Conservation (phyloP, 78 protist genomes). For the Isochrysis galbana region DNA sequence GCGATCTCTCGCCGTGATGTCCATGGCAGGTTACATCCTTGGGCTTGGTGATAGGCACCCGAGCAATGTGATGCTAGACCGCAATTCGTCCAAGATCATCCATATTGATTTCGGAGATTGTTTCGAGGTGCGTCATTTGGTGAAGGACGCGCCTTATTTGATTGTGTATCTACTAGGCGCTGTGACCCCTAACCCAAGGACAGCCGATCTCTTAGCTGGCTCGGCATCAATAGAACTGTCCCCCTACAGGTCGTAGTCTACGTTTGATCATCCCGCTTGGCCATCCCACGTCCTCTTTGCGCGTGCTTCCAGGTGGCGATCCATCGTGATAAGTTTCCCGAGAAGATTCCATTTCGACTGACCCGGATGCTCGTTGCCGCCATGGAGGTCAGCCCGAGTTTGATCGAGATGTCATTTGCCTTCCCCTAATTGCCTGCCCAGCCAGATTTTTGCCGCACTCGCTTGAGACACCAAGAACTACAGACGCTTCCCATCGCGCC, state of each 20-base stretch:
- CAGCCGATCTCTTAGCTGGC: no score
- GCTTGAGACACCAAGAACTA: neutral
- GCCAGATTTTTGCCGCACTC: neutral
- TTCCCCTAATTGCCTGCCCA: no score
- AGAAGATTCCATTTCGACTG: slow-evolving; percentile 79
- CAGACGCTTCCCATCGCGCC: neutral
- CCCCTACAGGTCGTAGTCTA: neutral
- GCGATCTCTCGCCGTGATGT: slow-evolving; percentile 47
- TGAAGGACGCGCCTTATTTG: no score
- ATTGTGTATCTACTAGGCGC: slow-evolving; percentile 28
- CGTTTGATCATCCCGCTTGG: neutral
- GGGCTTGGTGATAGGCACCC: slow-evolving; percentile 49
- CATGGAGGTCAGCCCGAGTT: slow-evolving; percentile 73
- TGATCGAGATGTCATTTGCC: no score
- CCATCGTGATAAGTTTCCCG: slow-evolving; percentile 58
- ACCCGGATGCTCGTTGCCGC: slow-evolving; percentile 81
- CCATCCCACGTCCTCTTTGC: no score
- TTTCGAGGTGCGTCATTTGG: slow-evolving; percentile 48
- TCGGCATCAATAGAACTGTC: no score
- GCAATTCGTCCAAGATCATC: slow-evolving; percentile 24
- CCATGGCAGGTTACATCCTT: slow-evolving; percentile 55
- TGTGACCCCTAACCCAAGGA: neutral
- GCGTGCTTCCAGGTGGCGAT: neutral
- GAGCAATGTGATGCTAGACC: slow-evolving; percentile 49
- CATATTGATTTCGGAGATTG: slow-evolving; percentile 73